phyloP scores from a whole-genome alignment of 2,329 filamentous ascomycete species.

The Colletotrichum plurivorum region DNA sequence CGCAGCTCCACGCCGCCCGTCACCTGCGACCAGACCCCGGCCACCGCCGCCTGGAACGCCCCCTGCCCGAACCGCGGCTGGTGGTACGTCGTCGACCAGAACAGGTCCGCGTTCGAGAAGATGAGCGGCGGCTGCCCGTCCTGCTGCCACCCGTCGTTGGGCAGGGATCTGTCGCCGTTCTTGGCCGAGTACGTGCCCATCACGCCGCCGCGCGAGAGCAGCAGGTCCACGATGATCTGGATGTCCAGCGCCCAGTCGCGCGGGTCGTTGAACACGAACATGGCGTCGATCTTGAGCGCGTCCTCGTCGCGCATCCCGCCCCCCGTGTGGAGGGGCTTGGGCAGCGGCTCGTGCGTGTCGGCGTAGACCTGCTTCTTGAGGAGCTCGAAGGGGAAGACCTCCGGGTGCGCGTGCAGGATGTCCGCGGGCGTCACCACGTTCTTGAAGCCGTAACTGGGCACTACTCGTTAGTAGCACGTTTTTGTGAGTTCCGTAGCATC shows the following conservation, averaged over 20 bases:
- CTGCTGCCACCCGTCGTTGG: slow-evolving; percentile 84
- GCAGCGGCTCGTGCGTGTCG: slow-evolving; percentile 69
- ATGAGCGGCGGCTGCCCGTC: slow-evolving; percentile 86
- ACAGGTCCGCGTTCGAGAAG: slow-evolving; percentile 91
- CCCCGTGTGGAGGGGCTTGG: slow-evolving; percentile 61
- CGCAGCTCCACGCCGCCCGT: slow-evolving; percentile 75
- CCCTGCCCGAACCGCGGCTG: slow-evolving; percentile 92
- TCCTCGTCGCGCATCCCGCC: slow-evolving; percentile 52
- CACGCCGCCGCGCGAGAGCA: slow-evolving; percentile 84
- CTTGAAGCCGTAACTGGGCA: slow-evolving; percentile 76
- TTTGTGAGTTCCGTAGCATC: background rate
- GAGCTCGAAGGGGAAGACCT: slow-evolving; percentile 87
- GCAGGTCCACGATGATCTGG: slow-evolving; percentile 85
- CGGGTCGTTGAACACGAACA: slow-evolving; percentile 96
- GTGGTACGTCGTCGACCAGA: slow-evolving; percentile 90
- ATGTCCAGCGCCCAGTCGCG: slow-evolving; percentile 95
- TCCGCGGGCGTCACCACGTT: slow-evolving; percentile 90
- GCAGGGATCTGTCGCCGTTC: slow-evolving; percentile 76
- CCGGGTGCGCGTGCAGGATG: slow-evolving; percentile 80
- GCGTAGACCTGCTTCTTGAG: slow-evolving; percentile 75
- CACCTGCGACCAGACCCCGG: slow-evolving; percentile 82
- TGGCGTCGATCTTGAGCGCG: slow-evolving; percentile 84
- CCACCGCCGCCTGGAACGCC: slow-evolving; percentile 86
- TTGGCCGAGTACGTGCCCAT: slow-evolving; percentile 83
- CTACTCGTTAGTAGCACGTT: background rate